Evolutionary conservation across 495 filamentous ascomycete species (phyloP).

Genomic region (Lepidopterella palustris): DNA sequence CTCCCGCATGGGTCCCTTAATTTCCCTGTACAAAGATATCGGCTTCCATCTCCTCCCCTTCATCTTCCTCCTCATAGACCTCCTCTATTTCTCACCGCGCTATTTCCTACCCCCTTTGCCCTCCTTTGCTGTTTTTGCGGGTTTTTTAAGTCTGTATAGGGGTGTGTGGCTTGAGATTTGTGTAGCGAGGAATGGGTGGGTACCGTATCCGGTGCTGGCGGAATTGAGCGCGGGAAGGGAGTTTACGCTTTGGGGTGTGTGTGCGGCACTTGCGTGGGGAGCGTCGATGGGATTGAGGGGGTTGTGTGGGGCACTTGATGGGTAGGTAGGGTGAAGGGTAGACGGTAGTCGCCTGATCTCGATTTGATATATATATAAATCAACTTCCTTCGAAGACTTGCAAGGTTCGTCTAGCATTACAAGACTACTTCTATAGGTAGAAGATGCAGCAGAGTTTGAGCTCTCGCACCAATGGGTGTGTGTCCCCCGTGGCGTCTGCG

Average conservation of each 20-base stretch:
- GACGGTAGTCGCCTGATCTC: background rate
- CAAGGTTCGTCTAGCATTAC: no score
- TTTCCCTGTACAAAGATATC: background rate
- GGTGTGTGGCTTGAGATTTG: background rate
- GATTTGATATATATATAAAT: no score
- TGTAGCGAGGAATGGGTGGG: background rate
- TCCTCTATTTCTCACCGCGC: background rate
- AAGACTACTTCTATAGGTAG: no score
- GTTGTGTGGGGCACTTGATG: background rate
- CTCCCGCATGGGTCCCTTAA: background rate
- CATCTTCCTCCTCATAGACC: background rate
- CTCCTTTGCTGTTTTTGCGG: background rate
- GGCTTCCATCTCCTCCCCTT: background rate
- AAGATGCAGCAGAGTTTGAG: no score
- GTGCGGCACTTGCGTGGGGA: background rate
- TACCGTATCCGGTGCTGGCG: background rate
- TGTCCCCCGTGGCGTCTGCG: no score
- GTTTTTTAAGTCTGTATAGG: background rate
- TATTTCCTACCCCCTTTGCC: background rate
- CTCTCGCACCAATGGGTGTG: no score
- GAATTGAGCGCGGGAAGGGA: background rate
- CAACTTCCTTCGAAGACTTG: no score
- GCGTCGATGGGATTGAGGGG: background rate
- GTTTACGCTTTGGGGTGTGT: background rate
- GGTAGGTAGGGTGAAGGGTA: background rate